phyloP scores from a whole-genome alignment of 768 basidiomycete species.

The Paxillus ammoniavirescens region DNA sequence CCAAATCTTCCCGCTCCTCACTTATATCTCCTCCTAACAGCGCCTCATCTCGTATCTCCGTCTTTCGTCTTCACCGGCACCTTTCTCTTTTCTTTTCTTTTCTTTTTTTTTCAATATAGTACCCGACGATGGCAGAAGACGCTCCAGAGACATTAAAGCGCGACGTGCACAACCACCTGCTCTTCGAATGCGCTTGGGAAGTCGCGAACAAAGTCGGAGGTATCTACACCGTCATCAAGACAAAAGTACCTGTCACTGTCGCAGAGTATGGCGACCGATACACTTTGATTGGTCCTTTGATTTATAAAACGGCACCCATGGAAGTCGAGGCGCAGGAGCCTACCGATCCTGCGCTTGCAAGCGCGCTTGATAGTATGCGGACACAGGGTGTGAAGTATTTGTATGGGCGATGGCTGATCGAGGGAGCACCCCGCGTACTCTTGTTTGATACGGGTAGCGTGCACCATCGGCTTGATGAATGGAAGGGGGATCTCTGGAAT shows the following conservation, averaged over 20 bases:
- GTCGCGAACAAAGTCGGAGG: conserved; percentile 99
- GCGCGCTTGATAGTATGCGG: conserved; percentile 79
- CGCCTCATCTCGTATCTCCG: not conserved
- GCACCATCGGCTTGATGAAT: conserved; percentile 89
- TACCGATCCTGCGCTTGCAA: conserved; percentile 72
- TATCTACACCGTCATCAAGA: conserved; percentile 99
- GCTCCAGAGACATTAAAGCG: conserved; percentile 39
- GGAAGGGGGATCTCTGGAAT: conserved; percentile 99
- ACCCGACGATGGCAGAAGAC: conserved; percentile 20
- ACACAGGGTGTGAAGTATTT: conserved; percentile 89
- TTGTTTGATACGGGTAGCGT: conserved; percentile 93
- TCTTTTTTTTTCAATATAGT: conserved; percentile 1
- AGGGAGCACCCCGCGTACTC: conserved; percentile 92
- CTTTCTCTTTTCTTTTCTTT: not conserved
- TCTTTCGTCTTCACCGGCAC: not conserved
- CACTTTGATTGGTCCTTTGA: conserved; percentile 95
- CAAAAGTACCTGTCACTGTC: conserved; percentile 97
- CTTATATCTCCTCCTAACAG: not conserved
- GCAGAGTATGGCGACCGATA: conserved; percentile 94
- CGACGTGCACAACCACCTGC: conserved; percentile 74
- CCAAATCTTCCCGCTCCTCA: not conserved
- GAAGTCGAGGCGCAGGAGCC: conserved; percentile 96
- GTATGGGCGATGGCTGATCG: conserved; percentile 98
- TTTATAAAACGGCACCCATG: conserved; percentile 98
- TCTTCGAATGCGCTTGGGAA: conserved; percentile 98